phyloP scores from a whole-genome alignment of 2,329 filamentous ascomycete species.

The Aspergillus unguis region DNA sequence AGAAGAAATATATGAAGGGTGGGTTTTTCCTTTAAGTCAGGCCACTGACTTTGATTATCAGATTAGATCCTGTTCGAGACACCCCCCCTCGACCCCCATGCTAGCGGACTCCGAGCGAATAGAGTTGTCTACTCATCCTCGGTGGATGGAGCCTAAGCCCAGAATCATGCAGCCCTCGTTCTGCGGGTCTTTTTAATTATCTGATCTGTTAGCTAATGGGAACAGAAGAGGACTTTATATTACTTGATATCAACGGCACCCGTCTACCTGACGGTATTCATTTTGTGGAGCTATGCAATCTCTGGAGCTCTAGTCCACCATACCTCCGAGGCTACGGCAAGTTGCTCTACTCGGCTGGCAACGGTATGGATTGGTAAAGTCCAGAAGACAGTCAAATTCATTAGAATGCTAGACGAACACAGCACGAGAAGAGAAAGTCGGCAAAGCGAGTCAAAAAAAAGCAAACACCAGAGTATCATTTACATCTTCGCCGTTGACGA shows the following conservation, averaged over 20 bases:
- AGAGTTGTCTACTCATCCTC: constrained; percentile 2
- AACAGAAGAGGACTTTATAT: too few species aligned
- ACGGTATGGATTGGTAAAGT: too few species aligned
- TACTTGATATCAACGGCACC: too few species aligned
- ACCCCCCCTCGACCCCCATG: not conserved
- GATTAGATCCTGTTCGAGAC: constrained; percentile 13
- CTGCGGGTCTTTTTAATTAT: constrained; percentile 17
- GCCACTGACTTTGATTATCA: constrained; percentile 9
- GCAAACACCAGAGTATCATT: constrained; percentile 43
- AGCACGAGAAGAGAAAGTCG: constrained; percentile 16
- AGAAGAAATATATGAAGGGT: not conserved
- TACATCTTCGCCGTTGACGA: constrained; percentile 39
- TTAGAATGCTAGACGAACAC: constrained; percentile 23
- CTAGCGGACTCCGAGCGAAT: constrained; percentile 13
- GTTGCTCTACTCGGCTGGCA: too few species aligned
- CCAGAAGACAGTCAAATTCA: constrained; percentile 11
- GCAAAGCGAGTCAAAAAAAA: constrained; percentile 31
- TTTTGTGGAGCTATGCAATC: not conserved
- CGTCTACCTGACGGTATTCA: not conserved
- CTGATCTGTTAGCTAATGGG: constrained; percentile 22
- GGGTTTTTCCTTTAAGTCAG: constrained; percentile 1
- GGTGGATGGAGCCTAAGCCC: constrained; percentile 18
- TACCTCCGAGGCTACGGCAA: not conserved
- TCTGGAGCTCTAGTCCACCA: not conserved
- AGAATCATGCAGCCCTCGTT: constrained; percentile 3